Percentiles rank a stretch among this genome's conserved stretches.
Evolutionary conservation across 768 basidiomycete species (phyloP).

Genomic region (Pleurotus cornucopiae): DNA sequence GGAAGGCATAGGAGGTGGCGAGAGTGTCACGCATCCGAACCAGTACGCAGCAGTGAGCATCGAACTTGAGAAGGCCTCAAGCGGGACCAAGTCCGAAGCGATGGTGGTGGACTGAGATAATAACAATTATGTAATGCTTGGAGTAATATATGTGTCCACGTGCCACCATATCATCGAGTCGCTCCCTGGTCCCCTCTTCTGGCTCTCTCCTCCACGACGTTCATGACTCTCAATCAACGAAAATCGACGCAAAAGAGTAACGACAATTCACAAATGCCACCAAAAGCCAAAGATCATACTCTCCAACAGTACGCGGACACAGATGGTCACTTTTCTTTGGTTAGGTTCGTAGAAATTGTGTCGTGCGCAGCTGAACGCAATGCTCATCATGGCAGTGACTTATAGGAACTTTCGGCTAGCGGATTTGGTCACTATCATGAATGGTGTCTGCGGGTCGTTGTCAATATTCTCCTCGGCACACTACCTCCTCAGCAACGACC

Average conservation of each 20-base stretch:
- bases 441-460: constrained; percentile 95
- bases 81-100: constrained; percentile 31
- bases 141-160: neutral
- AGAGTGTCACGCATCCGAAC: constrained; percentile 93
- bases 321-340: constrained; percentile 95
- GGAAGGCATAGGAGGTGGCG: constrained; percentile 81
- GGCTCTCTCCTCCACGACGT: constrained; percentile 13
- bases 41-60: constrained; percentile 77
- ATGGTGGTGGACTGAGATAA: constrained; percentile 34
- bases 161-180: constrained; percentile 1
- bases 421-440: constrained; percentile 98
- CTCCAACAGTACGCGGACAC: constrained; percentile 84
- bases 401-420: constrained; percentile 94
- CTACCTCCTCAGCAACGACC: constrained; percentile 79
- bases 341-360: constrained; percentile 57
- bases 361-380: too few relatives aligned
- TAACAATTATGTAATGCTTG: too few relatives aligned
- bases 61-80: constrained; percentile 49
- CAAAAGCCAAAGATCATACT: constrained; percentile 28
- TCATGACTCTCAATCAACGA: constrained; percentile 44
- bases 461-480: constrained; percentile 92
- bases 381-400: constrained; percentile 12
- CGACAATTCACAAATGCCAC: constrained; percentile 16
- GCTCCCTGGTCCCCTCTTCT: constrained; percentile 5
- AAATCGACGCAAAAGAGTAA: constrained; percentile 30